phyloP scores from a whole-genome alignment of 352 stramenopile genomes.

The Nothophytophthora sp. region DNA sequence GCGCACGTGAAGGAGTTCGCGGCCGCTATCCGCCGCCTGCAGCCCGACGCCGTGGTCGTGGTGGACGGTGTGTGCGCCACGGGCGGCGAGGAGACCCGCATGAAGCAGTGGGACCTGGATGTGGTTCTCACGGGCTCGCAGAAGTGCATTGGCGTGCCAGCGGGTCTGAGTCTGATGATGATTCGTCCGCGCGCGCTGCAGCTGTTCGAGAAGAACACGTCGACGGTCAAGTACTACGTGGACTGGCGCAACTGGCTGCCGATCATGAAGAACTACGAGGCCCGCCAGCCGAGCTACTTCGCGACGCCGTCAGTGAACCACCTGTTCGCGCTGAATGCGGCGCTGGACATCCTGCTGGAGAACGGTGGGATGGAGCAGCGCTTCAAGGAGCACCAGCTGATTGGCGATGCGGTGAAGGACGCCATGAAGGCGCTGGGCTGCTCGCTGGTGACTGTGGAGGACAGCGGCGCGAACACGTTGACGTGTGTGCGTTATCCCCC shows the following conservation, averaged over 20 bases:
- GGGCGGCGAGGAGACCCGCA: constrained; percentile 73
- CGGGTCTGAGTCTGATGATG: constrained; percentile 64
- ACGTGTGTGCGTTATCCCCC: constrained; percentile 76
- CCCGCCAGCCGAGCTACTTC: constrained; percentile 75
- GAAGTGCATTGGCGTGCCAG: constrained; percentile 76
- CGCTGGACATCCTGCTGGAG: constrained; percentile 66
- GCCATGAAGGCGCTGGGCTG: constrained; percentile 67
- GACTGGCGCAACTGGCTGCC: constrained; percentile 82
- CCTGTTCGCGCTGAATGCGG: constrained; percentile 70
- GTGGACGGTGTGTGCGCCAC: constrained; percentile 75
- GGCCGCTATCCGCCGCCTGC: constrained; percentile 49
- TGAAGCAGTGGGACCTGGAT: constrained; percentile 82
- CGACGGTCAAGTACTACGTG: constrained; percentile 67
- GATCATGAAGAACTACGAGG: constrained; percentile 88
- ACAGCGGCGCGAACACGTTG: constrained; percentile 62
- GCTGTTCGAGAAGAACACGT: constrained; percentile 60
- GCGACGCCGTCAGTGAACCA: constrained; percentile 81
- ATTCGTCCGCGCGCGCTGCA: constrained; percentile 69
- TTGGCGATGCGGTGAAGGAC: constrained; percentile 65
- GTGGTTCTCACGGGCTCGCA: constrained; percentile 80
- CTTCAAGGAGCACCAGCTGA: constrained; percentile 64
- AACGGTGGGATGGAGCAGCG: constrained; percentile 80
- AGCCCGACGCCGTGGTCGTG: constrained; percentile 64
- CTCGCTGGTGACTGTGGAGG: constrained; percentile 53
- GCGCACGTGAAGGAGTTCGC: constrained; percentile 62